phyloP scores from a whole-genome alignment of 139 green algal species.

The Chlorella sp. region DNA sequence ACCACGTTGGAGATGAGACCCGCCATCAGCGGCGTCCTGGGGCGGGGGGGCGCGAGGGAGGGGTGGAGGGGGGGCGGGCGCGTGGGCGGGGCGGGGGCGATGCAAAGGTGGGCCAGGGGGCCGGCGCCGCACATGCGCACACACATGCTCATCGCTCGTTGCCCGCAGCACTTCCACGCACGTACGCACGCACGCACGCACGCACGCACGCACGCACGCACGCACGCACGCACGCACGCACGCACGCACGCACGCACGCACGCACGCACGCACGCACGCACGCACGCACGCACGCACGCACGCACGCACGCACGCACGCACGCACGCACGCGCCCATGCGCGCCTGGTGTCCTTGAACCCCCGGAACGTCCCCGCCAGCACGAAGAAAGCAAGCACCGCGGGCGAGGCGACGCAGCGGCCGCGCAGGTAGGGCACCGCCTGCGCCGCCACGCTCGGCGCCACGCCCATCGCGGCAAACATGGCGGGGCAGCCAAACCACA shows the following conservation, averaged over 20 bases:
- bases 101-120: too few relatives aligned
- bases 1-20: conserved; percentile 35
- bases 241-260: too few relatives aligned
- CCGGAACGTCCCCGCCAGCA: conserved; percentile 38
- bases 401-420: conserved; percentile 37
- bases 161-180: too few relatives aligned
- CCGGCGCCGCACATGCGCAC: too few relatives aligned
- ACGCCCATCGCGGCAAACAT: conserved; percentile 34
- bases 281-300: too few relatives aligned
- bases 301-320: too few relatives aligned
- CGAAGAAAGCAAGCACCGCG: conserved; percentile 38
- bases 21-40: conserved; percentile 34
- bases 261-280: too few relatives aligned
- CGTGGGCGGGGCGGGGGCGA: too few relatives aligned
- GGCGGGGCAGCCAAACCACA: conserved; percentile 21
- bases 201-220: neutral
- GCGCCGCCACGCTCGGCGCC: conserved; percentile 29
- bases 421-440: conserved; percentile 38
- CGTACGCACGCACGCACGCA: neutral
- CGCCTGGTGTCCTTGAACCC: conserved; percentile 44
- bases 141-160: too few relatives aligned
- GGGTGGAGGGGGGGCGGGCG: neutral
- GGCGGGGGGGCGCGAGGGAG: neutral
- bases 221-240: neutral
- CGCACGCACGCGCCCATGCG: too few relatives aligned